A percentile compares a stretch with the other conserved stretches of the same genome.
These are phyloP conservation scores for Sporothrix schenckii DNA, from an alignment of 2,329 filamentous ascomycete genomes.

Conservation along the genomic window DNA sequence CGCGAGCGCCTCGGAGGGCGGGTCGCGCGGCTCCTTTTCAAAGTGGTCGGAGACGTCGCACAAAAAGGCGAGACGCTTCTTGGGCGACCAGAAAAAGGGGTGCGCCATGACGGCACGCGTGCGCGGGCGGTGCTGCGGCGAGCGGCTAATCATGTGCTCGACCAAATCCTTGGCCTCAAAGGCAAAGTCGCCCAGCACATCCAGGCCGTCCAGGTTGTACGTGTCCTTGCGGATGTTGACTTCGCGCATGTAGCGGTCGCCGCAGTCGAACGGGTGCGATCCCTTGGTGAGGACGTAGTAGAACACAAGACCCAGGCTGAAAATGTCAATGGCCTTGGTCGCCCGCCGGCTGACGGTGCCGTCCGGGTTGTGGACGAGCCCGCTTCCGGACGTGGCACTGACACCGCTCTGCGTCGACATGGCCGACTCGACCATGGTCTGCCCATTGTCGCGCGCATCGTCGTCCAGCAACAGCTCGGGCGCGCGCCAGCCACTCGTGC, in stretches of 20 bases:
- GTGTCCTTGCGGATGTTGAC: conserved; percentile 94
- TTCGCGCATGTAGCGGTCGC: conserved; percentile 92
- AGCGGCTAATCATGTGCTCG: conserved; percentile 68
- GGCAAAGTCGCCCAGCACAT: conserved; percentile 78
- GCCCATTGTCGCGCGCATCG: conserved; percentile 57
- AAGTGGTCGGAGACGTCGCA: conserved; percentile 97
- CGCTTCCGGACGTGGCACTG: conserved; percentile 43
- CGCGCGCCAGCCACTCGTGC: conserved; percentile 94
- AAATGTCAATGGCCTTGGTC: conserved; percentile 95
- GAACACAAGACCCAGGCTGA: conserved; percentile 96
- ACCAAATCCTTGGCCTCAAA: conserved; percentile 89
- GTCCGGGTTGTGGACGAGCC: conserved; percentile 46
- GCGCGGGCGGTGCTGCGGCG: conserved; percentile 64
- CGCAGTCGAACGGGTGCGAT: conserved; percentile 89
- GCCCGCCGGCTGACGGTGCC: conserved; percentile 72
- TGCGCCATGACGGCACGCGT: conserved; percentile 83
- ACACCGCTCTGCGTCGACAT: conserved; percentile 55
- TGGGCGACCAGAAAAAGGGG: conserved; percentile 93
- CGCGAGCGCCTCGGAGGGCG: conserved; percentile 68
- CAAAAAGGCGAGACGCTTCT: conserved; percentile 88
- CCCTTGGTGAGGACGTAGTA: conserved; percentile 97
- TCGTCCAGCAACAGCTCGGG: conserved; percentile 88
- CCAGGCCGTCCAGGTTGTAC: conserved; percentile 70
- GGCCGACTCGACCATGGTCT: conserved; percentile 54
- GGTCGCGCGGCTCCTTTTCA: conserved; percentile 86